phyloP scores from a whole-genome alignment of 2,329 filamentous ascomycete genomes.

The Pseudogymnoascus sp. region DNA sequence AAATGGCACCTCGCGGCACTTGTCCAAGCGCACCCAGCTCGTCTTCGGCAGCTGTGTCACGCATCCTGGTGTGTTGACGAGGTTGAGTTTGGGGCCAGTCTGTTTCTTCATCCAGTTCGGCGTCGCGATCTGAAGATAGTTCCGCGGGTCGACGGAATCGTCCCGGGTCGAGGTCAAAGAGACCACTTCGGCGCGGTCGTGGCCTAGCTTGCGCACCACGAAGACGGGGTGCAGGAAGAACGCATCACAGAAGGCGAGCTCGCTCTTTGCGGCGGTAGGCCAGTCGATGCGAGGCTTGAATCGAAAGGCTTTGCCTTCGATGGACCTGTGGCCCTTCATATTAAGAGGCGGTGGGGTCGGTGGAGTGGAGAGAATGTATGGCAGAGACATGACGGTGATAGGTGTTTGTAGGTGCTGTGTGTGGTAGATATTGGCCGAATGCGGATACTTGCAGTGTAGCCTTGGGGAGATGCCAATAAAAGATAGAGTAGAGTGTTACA shows the following conservation, averaged over 20 bases:
- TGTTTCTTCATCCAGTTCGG: slow-evolving; percentile 7
- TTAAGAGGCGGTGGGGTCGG: neutral
- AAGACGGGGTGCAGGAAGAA: slow-evolving; percentile 1
- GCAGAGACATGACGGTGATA: neutral
- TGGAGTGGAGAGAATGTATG: neutral
- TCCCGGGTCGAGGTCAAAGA: neutral
- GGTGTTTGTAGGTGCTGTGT: neutral
- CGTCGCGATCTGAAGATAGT: slow-evolving; percentile 6
- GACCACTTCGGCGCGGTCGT: slow-evolving; percentile 1
- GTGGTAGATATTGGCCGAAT: neutral
- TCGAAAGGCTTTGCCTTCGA: slow-evolving; percentile 3
- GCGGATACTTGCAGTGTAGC: neutral
- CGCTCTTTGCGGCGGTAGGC: neutral
- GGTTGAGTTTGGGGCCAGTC: neutral
- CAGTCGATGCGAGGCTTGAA: slow-evolving; percentile 3
- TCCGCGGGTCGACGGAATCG: neutral
- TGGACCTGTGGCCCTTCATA: neutral
- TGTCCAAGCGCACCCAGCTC: neutral
- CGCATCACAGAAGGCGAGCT: neutral
- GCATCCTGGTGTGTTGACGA: neutral
- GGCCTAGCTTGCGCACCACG: neutral
- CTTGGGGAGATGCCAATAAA: neutral
- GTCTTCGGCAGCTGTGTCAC: neutral
- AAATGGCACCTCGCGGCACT: neutral
- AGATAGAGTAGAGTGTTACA: neutral